Evolutionary conservation across 2,329 filamentous ascomycete species (phyloP).

Genomic region (Xylaria arbuscula): DNA sequence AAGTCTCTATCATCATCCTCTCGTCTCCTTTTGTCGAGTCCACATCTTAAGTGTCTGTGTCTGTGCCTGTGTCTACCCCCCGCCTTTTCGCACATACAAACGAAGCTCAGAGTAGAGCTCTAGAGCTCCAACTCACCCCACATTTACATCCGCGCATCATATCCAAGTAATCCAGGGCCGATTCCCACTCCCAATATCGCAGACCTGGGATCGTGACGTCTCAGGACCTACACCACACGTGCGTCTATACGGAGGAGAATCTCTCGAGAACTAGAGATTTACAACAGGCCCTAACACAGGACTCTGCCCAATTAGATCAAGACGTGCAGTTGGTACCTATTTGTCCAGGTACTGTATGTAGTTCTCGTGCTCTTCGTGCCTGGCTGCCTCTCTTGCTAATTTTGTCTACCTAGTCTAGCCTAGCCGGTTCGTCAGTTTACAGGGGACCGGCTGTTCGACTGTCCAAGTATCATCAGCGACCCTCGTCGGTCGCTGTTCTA

Average conservation of each 20-base stretch:
- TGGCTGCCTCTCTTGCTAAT: constrained; percentile 17
- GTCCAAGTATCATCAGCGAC: background rate
- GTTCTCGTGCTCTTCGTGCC: constrained; percentile 12
- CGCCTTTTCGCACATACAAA: background rate
- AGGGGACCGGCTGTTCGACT: constrained; percentile 10
- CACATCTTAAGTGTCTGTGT: background rate
- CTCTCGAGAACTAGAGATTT: background rate
- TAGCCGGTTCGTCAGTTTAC: constrained; percentile 1
- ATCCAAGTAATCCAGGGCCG: constrained; percentile 12
- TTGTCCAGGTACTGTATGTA: background rate
- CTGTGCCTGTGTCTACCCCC: constrained; percentile 1
- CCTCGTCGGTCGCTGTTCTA: constrained; percentile 9
- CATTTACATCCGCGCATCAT: constrained; percentile 8
- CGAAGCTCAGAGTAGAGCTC: background rate
- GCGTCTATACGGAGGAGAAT: background rate
- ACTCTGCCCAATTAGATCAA: background rate
- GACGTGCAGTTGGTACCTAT: background rate
- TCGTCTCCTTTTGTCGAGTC: constrained; percentile 17
- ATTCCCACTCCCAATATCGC: constrained; percentile 25
- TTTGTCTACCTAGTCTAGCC: background rate
- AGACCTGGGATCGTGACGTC: constrained; percentile 19
- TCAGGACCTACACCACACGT: background rate
- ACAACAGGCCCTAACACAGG: background rate
- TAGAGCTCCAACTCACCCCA: constrained; percentile 15
- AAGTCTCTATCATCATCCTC: constrained; percentile 19